Percentiles rank a stretch among this genome's conserved stretches.
Evolutionary conservation across 768 basidiomycete genomes (phyloP).

Genomic region (Phaffia tasmanica): DNA sequence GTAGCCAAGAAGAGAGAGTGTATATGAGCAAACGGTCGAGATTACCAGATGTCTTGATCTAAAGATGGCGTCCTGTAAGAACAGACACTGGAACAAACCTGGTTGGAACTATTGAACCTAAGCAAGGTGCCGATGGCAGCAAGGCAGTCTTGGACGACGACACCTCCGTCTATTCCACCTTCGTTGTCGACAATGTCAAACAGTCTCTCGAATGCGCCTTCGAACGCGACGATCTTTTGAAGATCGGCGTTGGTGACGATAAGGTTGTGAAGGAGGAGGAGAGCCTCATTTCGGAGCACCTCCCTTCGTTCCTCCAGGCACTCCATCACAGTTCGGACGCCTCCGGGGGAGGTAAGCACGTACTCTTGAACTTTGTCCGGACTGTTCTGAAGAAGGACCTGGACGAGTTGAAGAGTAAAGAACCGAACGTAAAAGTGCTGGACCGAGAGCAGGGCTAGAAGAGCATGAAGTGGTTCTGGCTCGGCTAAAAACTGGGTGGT

Average conservation of each 20-base stretch:
- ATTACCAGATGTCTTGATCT: not conserved
- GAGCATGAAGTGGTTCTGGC: constrained; percentile 58
- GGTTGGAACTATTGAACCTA: constrained; percentile 87
- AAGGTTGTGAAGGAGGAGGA: constrained; percentile 68
- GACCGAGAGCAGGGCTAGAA: constrained; percentile 66
- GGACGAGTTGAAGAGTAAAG: constrained; percentile 68
- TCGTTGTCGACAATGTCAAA: constrained; percentile 78
- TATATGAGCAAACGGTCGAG: not conserved
- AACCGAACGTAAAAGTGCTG: constrained; percentile 75
- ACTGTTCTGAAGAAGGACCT: constrained; percentile 67
- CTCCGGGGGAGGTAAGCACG: constrained; percentile 74
- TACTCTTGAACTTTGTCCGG: constrained; percentile 74
- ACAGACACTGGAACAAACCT: constrained; percentile 45
- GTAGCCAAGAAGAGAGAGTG: constrained; percentile 4
- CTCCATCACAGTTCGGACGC: constrained; percentile 52
- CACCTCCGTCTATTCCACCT: constrained; percentile 83
- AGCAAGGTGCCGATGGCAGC: constrained; percentile 74
- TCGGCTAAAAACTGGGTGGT: constrained; percentile 62
- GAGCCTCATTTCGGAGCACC: constrained; percentile 78
- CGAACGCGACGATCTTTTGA: constrained; percentile 92
- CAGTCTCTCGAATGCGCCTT: constrained; percentile 90
- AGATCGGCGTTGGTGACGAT: constrained; percentile 81
- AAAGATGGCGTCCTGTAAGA: not conserved
- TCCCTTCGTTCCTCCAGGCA: constrained; percentile 75
- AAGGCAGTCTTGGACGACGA: constrained; percentile 74